These are phyloP conservation scores for Plectranthus barbatus DNA, from an alignment of 257 asterid genomes.

Conservation along the genomic window DNA sequence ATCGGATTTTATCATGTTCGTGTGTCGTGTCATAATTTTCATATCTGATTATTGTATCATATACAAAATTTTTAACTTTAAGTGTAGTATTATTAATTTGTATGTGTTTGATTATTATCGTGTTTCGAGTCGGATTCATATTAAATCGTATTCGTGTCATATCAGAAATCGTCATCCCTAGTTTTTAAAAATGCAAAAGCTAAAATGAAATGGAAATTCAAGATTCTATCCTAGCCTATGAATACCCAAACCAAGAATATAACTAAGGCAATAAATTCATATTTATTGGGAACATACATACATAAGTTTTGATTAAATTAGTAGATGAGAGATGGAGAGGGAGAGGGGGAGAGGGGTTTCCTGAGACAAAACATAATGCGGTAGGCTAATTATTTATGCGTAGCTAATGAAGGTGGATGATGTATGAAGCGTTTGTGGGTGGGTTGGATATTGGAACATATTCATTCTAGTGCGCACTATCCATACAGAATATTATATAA, in stretches of 20 bases:
- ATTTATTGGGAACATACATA: neutral
- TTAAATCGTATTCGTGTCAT: no score
- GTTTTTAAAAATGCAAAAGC: no score
- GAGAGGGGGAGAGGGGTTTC: neutral
- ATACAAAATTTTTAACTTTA: no score
- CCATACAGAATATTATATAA: neutral
- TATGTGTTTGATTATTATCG: no score
- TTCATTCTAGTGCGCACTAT: conserved; percentile 14
- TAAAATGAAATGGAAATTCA: neutral
- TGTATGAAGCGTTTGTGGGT: neutral
- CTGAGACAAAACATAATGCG: conserved; percentile 8
- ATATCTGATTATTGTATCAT: no score
- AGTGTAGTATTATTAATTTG: no score
- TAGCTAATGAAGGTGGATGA: neutral
- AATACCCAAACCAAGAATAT: neutral
- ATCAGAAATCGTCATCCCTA: no score
- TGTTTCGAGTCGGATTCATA: no score
- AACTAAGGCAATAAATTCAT: neutral
- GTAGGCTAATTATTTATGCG: neutral
- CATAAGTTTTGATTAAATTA: no score
- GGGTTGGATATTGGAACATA: conserved; percentile 12
- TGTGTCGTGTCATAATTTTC: no score
- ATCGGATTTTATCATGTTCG: no score
- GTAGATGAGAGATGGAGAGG: no score
- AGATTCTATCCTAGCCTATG: neutral